A percentile compares a stretch with the other conserved stretches of the same genome.
phyloP scores from a whole-genome alignment of 2,329 filamentous ascomycete species.

The Epichloe gansuensis region DNA sequence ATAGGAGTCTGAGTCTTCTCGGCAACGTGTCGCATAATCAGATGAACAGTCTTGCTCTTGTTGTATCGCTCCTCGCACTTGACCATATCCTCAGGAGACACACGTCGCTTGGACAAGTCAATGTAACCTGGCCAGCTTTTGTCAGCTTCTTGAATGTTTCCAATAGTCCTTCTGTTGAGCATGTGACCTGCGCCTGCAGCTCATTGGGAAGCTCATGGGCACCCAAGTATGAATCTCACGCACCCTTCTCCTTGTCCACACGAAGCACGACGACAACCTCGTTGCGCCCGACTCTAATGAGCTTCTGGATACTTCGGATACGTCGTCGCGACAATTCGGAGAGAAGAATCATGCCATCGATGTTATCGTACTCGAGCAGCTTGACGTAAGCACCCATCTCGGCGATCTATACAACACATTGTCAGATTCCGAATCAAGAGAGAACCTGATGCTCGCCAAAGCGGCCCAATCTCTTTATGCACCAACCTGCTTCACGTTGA shows the following conservation, averaged over 20 bases:
- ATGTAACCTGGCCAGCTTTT: slow-evolving; percentile 57
- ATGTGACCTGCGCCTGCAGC: no score
- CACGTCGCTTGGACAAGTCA: slow-evolving; percentile 95
- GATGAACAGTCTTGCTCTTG: slow-evolving; percentile 99
- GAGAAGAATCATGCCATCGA: slow-evolving; percentile 99
- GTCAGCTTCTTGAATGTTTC: slow-evolving; percentile 13
- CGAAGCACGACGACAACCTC: slow-evolving; percentile 97
- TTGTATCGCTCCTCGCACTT: slow-evolving; percentile 99
- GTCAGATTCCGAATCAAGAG: slow-evolving; percentile 1
- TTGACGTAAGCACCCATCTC: slow-evolving; percentile 99
- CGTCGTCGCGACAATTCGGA: slow-evolving; percentile 95
- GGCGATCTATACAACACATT: slow-evolving; percentile 55
- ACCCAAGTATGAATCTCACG: slow-evolving; percentile 12
- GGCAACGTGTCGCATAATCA: slow-evolving; percentile 96
- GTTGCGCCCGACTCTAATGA: slow-evolving; percentile 94
- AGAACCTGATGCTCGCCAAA: background rate
- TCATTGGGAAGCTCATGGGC: background rate
- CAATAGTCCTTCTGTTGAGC: background rate
- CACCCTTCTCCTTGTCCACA: slow-evolving; percentile 98
- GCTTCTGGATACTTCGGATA: slow-evolving; percentile 97
- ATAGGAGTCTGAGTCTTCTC: slow-evolving; percentile 95
- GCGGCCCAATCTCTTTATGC: slow-evolving; percentile 25
- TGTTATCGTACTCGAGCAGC: slow-evolving; percentile 98
- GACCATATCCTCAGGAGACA: slow-evolving; percentile 92
- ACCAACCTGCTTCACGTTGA: slow-evolving; percentile 92